Evolutionary conservation across 352 stramenopile species (phyloP), one percentile per base, ranked within the genome.

Genomic region (Pythium rhizo-oryzae): DNA sequence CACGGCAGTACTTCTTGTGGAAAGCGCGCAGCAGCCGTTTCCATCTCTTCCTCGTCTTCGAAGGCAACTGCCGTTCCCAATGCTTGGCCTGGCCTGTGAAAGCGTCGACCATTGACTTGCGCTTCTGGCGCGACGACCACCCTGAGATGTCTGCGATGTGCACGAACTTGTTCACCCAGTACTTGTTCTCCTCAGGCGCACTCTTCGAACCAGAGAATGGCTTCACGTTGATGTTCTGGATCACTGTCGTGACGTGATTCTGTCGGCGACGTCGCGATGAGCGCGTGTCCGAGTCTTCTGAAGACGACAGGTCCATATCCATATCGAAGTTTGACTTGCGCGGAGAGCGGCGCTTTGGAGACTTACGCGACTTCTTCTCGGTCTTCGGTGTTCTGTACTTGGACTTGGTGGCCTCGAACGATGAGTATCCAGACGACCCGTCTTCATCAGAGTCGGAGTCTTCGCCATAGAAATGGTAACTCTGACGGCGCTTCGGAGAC

Each of bases 51-150:
- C 55, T 60, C 30, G 41, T 53, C 7, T 65, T 35, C 7, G n/a
- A 4, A 28, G 47, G 50, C n/a, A 66, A 35, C 37, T 72, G 59
- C 35, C 57, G 47, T 15, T 44, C 49, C 59, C 59, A 72, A 19
- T 72, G 19, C 21, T 49, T 41, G 1, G 53, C 59, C 8, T 51
- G 43, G n/a, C 37, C 41, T 4, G 66, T 68, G 5, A 72, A 11
- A 8, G 41, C 24, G 18, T 67, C 52, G 2, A 54, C 59, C 35
- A 67, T 62, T n/a, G 33, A 30, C 33, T 39, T 39, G 33, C 33
- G 33, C 33, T 39, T 39, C 33, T 39, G 33, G 11, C 33, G 33
- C 33, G 33, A 39, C 33, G 33, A 39, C 63, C 63, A 70, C n/a
- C 35, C 30, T 0, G 63, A 70, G 19, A 70, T 24, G 21, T 59